Evolutionary conservation across 192 early-diverging fungal genomes (phyloP), one percentile per base, ranked within the genome.

Genomic region (Backusella morwellensis): DNA sequence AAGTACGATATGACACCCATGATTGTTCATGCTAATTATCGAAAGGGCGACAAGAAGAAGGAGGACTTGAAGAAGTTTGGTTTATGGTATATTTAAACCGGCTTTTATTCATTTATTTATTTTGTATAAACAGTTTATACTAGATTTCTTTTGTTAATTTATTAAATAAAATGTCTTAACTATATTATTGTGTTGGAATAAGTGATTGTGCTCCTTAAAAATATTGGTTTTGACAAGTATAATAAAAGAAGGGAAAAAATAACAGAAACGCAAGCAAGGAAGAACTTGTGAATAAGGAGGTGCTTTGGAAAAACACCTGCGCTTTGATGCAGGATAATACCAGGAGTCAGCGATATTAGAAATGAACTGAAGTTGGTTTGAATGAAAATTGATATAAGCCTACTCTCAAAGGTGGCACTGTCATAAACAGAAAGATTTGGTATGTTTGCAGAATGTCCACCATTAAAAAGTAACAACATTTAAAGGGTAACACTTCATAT

Each of bases 1-100:
- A 77, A 76, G 38, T 78, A 73, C 38, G 77, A 54, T 11, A 71
- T 84, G 54, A 44, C 74, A 4, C 82, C 82, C 6, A 80, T 80
- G 76, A 84, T 84, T 15, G 82, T 84, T 7, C 82, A 84, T 72
- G 82, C 79, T 21, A 84, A 84, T 73, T 84, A 78, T 38, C 69
- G 78, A 41, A 63, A 66, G 32, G 82, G 82, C 3, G 73, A 75
- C 2, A 42, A 78, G 19, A 84, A 84, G 63, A 73, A 72, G 67
- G 67, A 77, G 15, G 54, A 74, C 9, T 50, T 84, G 35, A 36
- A 81, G 66, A 47, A 78, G 56, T 80, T 77, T 66, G 77, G 73
- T n/a, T 74, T 84, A 34, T 84, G 82, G 82, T 84, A 84, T 42
- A 70, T 84, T 68, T 72, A 63, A 54, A 26, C 21, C 23, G 3